Percentiles rank a stretch among this genome's conserved stretches.
These are phyloP conservation scores for Inosperma sp. DNA, from an alignment of 768 basidiomycete species.

Conservation along the genomic window DNA sequence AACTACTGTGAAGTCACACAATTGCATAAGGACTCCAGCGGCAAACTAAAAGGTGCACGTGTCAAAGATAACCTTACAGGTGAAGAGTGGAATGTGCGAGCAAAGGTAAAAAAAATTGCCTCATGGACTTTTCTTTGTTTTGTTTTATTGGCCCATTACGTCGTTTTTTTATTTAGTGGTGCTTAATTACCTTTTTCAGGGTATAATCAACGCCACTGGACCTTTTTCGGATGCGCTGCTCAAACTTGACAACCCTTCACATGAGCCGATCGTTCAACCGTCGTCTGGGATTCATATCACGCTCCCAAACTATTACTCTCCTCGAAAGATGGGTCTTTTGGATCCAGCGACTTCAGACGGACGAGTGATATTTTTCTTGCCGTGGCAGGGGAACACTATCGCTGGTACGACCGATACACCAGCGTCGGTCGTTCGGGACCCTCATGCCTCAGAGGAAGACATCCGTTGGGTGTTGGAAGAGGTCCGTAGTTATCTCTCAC, in stretches of 20 bases:
- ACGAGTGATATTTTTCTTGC: slow-evolving; percentile 97
- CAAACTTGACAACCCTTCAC: slow-evolving; percentile 68
- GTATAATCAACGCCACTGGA: slow-evolving; percentile 95
- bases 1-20: slow-evolving; percentile 87
- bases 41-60: slow-evolving; percentile 67
- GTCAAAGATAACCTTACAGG: slow-evolving; percentile 82
- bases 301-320: slow-evolving; percentile 94
- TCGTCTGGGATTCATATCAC: slow-evolving; percentile 96
- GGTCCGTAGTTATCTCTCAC: slow-evolving; percentile 80
- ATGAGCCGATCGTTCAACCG: slow-evolving; percentile 85
- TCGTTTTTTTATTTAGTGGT: too few species aligned
- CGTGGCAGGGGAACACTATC: slow-evolving; percentile 97
- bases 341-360: slow-evolving; percentile 96
- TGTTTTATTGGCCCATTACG: too few species aligned
- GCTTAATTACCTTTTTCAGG: slow-evolving; percentile 46
- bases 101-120: slow-evolving; percentile 48
- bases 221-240: slow-evolving; percentile 88
- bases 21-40: slow-evolving; percentile 62
- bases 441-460: slow-evolving; percentile 85
- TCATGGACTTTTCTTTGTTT: too few species aligned
- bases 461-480: slow-evolving; percentile 97
- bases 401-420: slow-evolving; percentile 95
- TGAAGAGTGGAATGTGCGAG: slow-evolving; percentile 73
- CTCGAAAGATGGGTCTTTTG: slow-evolving; percentile 89
- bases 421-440: slow-evolving; percentile 64